These are phyloP conservation scores for Plasmodium adleri DNA, from an alignment of 169 alveolate species.

Conservation along the genomic window DNA sequence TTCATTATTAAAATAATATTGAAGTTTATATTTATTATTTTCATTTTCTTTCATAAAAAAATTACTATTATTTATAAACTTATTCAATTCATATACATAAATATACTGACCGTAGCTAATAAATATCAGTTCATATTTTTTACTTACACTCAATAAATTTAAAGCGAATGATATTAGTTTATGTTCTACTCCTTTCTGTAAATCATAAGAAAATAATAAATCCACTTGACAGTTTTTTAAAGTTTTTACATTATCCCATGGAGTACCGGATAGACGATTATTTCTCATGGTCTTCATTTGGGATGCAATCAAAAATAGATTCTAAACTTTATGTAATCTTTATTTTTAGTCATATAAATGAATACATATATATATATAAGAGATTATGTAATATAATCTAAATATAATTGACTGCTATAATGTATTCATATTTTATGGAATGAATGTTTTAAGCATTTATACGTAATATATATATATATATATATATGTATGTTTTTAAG, in stretches of 20 bases:
- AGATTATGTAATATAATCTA: too few relatives aligned
- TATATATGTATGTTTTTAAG: too few relatives aligned
- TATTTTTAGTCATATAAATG: too few relatives aligned
- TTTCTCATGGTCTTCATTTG: background rate
- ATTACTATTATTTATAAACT: constrained; percentile 30
- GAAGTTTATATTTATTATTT: background rate
- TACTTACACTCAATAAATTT: constrained; percentile 65
- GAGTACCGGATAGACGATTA: background rate
- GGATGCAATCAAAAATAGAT: background rate
- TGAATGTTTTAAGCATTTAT: too few relatives aligned
- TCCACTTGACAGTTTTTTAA: constrained; percentile 34
- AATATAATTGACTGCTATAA: too few relatives aligned
- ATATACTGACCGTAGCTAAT: constrained; percentile 51
- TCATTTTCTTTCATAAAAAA: background rate
- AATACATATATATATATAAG: too few relatives aligned
- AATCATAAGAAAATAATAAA: constrained; percentile 26
- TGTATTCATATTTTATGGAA: too few relatives aligned
- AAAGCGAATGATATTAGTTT: constrained; percentile 66
- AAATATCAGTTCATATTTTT: constrained; percentile 61
- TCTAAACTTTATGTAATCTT: too few relatives aligned
- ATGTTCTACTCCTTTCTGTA: constrained; percentile 31
- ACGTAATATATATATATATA: too few relatives aligned
- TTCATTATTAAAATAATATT: constrained; percentile 16
- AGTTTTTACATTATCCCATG: constrained; percentile 63
- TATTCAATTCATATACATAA: constrained; percentile 44